Evolutionary conservation across 2,329 filamentous ascomycete genomes (phyloP), one percentile per base, ranked within the genome.

Genomic region (Xenosphaeropsis pyriputrescens): DNA sequence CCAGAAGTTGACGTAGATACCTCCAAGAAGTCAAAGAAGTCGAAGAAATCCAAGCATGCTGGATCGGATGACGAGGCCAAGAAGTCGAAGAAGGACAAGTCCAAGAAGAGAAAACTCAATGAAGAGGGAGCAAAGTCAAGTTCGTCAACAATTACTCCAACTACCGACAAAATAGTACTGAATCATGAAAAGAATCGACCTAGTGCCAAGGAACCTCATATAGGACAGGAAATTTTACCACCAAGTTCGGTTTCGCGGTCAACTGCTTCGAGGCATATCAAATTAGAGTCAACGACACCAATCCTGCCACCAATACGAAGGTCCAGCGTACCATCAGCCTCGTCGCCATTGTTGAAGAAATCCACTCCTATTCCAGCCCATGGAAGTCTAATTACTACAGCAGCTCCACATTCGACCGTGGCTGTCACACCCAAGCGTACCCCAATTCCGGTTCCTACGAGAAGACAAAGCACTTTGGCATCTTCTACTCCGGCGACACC

Each of bases 121-220:
- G 26, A 34, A 34, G 18, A 36, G 13, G 17, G 40, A 45, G 38
- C 36, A 41, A 49, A 47, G 39, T 41, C 42, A 42, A 51, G 49
- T 52, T 51, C 45, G 49, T 53, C 44, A 19, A 38, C 22, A 18
- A 35, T 38, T 40, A 41, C 39, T 29, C 38, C 39, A 15, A 30
- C 34, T 35, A 41, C 22, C 22, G 36, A 49, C 32, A 29, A 40
- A 32, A 39, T 32, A 40, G 32, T 44, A 41, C 47, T 50, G 46
- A 49, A 47, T 42, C 39, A 36, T 43, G 33, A 39, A 31, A 49
- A 51, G 47, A 49, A 15, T 32, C 30, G 16, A 32, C 22, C 22
- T 26, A 26, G 22, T 26, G 22, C 22, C 22, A 26, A 26, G 22
- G 35, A 41, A 43, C 44, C 39, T 36, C 42, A 44, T 36, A 41